A percentile compares a stretch with the other conserved stretches of the same genome.
phyloP scores from a whole-genome alignment of 306 rosid genomes.

The Medicago truncatula region MtrunA17r5.0-ANR NC_053043.1:17250501-17251000 shows the following conservation, averaged over 20 bases:
- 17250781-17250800: slow-evolving; percentile 3
- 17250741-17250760: slow-evolving; percentile 1
- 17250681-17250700: not conserved
- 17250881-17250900: slow-evolving; percentile 50
- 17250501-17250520: not conserved
- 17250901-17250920: slow-evolving; percentile 33
- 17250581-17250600: slow-evolving; percentile 9
- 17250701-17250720: slow-evolving; percentile 8
- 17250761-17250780: slow-evolving; percentile 9
- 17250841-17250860: slow-evolving; percentile 51
- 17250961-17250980: slow-evolving; percentile 15
- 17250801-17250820: slow-evolving; percentile 57
- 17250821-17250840: slow-evolving; percentile 56
- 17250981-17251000: slow-evolving; percentile 6
- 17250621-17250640: slow-evolving; percentile 26
- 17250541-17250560: slow-evolving; percentile 26
- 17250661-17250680: not conserved
- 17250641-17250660: not conserved
- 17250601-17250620: slow-evolving; percentile 27
- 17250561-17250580: slow-evolving; percentile 5
- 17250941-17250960: not conserved
- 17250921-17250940: slow-evolving; percentile 33
- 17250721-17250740: slow-evolving; percentile 10
- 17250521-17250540: slow-evolving; percentile 1
- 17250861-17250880: slow-evolving; percentile 55